phyloP scores from a whole-genome alignment of 208 protist genomes.

The Leishmania arabica region DNA sequence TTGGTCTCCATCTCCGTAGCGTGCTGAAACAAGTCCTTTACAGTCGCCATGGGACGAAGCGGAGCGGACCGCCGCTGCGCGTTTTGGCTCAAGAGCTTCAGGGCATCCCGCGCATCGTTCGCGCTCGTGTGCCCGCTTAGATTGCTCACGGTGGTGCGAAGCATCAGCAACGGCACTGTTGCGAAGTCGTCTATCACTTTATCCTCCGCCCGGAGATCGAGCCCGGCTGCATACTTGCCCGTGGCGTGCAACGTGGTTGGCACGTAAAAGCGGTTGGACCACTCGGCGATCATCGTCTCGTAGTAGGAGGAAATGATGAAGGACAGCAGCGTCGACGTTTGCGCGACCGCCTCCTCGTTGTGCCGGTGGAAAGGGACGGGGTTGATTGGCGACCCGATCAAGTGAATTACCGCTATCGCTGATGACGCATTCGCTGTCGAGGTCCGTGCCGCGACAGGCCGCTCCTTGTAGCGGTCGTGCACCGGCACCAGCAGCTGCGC shows the following conservation, averaged over 20 bases:
- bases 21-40: slow-evolving; percentile 73
- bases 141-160: slow-evolving; percentile 41
- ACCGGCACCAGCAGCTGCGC: slow-evolving; percentile 86
- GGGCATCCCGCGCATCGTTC: slow-evolving; percentile 63
- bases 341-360: slow-evolving; percentile 79
- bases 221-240: slow-evolving; percentile 55
- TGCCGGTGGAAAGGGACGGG: slow-evolving; percentile 78
- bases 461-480: slow-evolving; percentile 56
- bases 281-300: slow-evolving; percentile 84
- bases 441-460: slow-evolving; percentile 9
- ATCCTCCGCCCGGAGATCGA: slow-evolving; percentile 78
- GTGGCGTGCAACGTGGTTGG: slow-evolving; percentile 55
- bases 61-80: slow-evolving; percentile 48
- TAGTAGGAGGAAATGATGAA: slow-evolving; percentile 82
- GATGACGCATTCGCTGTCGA: not conserved
- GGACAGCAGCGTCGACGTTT: slow-evolving; percentile 74
- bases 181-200: slow-evolving; percentile 86
- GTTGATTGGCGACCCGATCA: slow-evolving; percentile 76
- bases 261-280: slow-evolving; percentile 88
- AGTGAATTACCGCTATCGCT: slow-evolving; percentile 74
- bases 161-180: slow-evolving; percentile 61
- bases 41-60: slow-evolving; percentile 43
- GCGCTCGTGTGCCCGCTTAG: slow-evolving; percentile 55
- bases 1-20: slow-evolving; percentile 76
- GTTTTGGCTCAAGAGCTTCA: slow-evolving; percentile 53